Evolutionary conservation across 352 stramenopile genomes (phyloP).

Genomic region (Halophytophthora polymorphica): DNA sequence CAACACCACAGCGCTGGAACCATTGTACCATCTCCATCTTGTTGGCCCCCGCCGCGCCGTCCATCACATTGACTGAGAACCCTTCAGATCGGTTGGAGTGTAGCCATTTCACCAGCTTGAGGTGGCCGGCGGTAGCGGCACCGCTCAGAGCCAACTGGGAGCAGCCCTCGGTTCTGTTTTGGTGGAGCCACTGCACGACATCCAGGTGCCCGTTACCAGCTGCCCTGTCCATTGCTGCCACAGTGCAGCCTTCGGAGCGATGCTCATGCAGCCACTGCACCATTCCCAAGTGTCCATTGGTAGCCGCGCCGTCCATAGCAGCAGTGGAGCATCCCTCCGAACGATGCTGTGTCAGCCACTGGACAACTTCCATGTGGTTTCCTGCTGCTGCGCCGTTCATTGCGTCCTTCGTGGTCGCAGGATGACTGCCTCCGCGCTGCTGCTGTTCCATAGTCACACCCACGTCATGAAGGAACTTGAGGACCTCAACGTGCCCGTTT

Average conservation of each 20-base stretch:
- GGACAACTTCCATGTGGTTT: conserved; percentile 21
- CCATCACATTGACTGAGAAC: conserved; percentile 21
- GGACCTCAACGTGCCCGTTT: conserved; percentile 19
- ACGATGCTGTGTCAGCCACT: conserved; percentile 1
- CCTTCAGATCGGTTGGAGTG: conserved; percentile 23
- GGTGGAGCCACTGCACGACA: conserved; percentile 27
- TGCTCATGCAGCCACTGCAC: conserved; percentile 18
- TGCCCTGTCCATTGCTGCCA: conserved; percentile 23
- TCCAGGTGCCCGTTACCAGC: conserved; percentile 20
- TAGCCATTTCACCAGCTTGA: conserved; percentile 20
- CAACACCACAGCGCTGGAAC: conserved; percentile 17
- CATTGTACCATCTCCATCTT: conserved; percentile 22
- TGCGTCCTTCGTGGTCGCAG: conserved; percentile 18
- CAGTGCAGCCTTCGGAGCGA: conserved; percentile 16
- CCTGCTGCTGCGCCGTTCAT: conserved; percentile 26
- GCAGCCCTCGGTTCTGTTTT: conserved; percentile 16
- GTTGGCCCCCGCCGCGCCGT: conserved; percentile 16
- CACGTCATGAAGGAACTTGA: conserved; percentile 20
- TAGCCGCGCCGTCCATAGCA: conserved; percentile 2
- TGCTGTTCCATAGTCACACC: conserved; percentile 10
- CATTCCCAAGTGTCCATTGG: conserved; percentile 4
- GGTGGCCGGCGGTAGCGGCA: conserved; percentile 17
- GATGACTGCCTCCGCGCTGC: conserved; percentile 3
- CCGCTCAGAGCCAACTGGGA: conserved; percentile 18
- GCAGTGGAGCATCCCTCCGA: conserved; percentile 1